These are phyloP conservation scores for Ogataea allantospora DNA, from an alignment of 805 yeast species.

Conservation along the genomic window DNA sequence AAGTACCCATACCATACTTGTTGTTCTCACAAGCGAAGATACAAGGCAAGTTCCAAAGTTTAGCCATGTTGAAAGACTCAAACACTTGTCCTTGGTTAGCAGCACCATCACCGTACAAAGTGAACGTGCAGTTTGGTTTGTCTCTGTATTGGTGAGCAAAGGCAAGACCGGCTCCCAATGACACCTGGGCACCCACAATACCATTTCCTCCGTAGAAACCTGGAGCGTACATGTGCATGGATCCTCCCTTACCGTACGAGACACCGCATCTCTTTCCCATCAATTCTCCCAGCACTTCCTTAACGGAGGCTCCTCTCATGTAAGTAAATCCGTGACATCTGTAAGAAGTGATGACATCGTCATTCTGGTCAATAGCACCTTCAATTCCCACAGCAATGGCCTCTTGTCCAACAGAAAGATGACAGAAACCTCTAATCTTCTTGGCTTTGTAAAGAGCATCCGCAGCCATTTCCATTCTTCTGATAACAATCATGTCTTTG, in stretches of 20 bases:
- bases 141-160: slow-evolving; percentile 94
- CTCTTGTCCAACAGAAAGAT: slow-evolving; percentile 97
- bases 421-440: slow-evolving; percentile 98
- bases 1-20: slow-evolving; percentile 99
- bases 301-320: slow-evolving; percentile 93
- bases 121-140: slow-evolving; percentile 74
- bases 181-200: slow-evolving; percentile 99
- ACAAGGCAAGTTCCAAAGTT: slow-evolving; percentile 95
- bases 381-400: slow-evolving; percentile 99
- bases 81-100: slow-evolving; percentile 99
- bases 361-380: slow-evolving; percentile 81
- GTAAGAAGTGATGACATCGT: slow-evolving; percentile 92
- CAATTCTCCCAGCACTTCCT: slow-evolving; percentile 88
- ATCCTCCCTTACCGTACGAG: slow-evolving; percentile 97
- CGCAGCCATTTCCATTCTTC: slow-evolving; percentile 99
- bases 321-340: slow-evolving; percentile 98
- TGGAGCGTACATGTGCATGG: slow-evolving; percentile 97
- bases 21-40: slow-evolving; percentile 97
- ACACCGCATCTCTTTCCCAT: slow-evolving; percentile 97
- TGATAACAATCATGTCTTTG: slow-evolving; percentile 89
- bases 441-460: slow-evolving; percentile 98
- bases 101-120: slow-evolving; percentile 98
- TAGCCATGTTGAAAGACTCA: slow-evolving; percentile 98
- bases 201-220: slow-evolving; percentile 99
- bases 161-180: slow-evolving; percentile 97